Conservation (phyloP, 2,329 filamentous ascomycete genomes). For the Penicillium sp. region DNA sequence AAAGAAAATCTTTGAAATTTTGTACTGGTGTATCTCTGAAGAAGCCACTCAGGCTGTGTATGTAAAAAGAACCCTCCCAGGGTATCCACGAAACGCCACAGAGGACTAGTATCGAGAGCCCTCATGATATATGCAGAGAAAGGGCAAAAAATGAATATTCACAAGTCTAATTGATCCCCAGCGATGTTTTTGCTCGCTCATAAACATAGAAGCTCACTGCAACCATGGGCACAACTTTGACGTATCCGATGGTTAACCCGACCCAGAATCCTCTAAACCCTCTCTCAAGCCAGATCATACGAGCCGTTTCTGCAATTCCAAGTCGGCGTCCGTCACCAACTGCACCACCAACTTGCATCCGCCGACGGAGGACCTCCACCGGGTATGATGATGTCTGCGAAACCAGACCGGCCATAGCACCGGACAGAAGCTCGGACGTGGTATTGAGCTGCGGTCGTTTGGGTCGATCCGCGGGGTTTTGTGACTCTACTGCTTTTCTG, state of each 20-base stretch:
- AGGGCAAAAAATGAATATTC: slow-evolving; percentile 1
- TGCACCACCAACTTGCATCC: slow-evolving; percentile 95
- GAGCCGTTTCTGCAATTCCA: slow-evolving; percentile 73
- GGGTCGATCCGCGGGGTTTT: slow-evolving; percentile 45
- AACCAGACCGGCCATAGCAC: slow-evolving; percentile 81
- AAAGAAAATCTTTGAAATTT: background rate
- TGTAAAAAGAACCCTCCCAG: slow-evolving; percentile 8
- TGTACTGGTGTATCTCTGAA: slow-evolving; percentile 10
- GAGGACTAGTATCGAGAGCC: slow-evolving; percentile 19
- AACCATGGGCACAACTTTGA: slow-evolving; percentile 87
- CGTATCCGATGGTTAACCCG: slow-evolving; percentile 88
- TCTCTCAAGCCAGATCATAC: slow-evolving; percentile 69
- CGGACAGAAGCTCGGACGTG: slow-evolving; percentile 82
- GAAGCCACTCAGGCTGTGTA: slow-evolving; percentile 15
- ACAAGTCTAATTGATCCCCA: slow-evolving; percentile 46
- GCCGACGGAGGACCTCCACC: slow-evolving; percentile 81
- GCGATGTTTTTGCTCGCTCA: slow-evolving; percentile 60
- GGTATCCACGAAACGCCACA: slow-evolving; percentile 21
- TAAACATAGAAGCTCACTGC: slow-evolving; percentile 71
- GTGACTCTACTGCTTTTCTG: slow-evolving; percentile 56
- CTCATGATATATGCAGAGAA: slow-evolving; percentile 4
- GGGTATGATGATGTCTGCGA: slow-evolving; percentile 93
- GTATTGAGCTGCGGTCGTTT: slow-evolving; percentile 71
- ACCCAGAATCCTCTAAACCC: slow-evolving; percentile 86
- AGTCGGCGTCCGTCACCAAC: slow-evolving; percentile 84